These are phyloP conservation scores for Cubamyces sp. DNA, from an alignment of 768 basidiomycete genomes.

Conservation along the genomic window DNA sequence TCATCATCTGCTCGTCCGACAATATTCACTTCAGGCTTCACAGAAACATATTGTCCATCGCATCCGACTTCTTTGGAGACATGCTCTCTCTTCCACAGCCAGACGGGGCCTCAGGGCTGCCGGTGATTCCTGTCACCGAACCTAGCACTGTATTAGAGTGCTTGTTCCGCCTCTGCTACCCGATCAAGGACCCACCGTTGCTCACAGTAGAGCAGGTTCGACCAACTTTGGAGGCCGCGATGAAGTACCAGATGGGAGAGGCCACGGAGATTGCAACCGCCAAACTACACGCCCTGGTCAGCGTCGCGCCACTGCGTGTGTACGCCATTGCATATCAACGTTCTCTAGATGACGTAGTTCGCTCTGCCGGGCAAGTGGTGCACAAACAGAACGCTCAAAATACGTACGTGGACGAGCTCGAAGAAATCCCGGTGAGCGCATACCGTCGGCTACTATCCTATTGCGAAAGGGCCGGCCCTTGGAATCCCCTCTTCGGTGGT, in stretches of 20 bases:
- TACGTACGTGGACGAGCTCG: constrained; percentile 14
- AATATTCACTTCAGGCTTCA: too few species aligned
- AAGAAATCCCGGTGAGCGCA: constrained; percentile 11
- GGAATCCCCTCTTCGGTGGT: too few species aligned
- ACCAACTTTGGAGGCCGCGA: constrained; percentile 28
- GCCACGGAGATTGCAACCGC: constrained; percentile 14
- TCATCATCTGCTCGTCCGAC: too few species aligned
- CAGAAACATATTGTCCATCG: too few species aligned
- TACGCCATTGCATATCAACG: constrained; percentile 41
- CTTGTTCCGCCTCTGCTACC: constrained; percentile 38
- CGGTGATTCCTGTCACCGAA: constrained; percentile 1
- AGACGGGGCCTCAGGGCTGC: neutral
- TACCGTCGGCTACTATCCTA: constrained; percentile 19
- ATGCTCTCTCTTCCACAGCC: too few species aligned
- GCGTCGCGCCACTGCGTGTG: constrained; percentile 33
- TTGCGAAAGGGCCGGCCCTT: neutral
- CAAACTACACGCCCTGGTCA: constrained; percentile 28
- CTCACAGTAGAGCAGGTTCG: neutral
- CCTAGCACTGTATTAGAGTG: neutral
- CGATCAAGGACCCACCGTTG: constrained; percentile 33
- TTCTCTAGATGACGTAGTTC: constrained; percentile 37
- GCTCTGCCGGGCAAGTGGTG: constrained; percentile 19
- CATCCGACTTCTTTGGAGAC: too few species aligned
- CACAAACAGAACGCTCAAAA: neutral
- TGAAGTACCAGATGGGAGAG: constrained; percentile 33